These are phyloP conservation scores for Suhomyces bribrorum DNA, from an alignment of 1,139 yeast genomes.

Conservation along the genomic window DNA sequence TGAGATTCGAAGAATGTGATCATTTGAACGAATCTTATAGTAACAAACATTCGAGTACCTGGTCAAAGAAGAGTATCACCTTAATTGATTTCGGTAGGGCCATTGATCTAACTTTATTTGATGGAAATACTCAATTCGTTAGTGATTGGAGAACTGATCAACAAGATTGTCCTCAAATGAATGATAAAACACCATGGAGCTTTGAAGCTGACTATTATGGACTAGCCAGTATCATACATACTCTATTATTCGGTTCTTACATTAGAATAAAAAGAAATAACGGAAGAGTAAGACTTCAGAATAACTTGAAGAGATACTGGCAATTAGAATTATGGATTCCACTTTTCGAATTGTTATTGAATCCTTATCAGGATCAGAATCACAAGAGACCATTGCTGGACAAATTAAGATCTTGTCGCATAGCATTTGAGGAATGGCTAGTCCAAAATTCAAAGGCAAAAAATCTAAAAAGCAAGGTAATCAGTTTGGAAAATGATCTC, in stretches of 20 bases:
- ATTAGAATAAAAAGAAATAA: constrained; percentile 45
- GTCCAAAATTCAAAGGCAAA: constrained; percentile 23
- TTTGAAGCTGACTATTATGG: constrained; percentile 88
- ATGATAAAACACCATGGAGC: constrained; percentile 64
- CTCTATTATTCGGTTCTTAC: constrained; percentile 66
- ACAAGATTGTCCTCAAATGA: constrained; percentile 80
- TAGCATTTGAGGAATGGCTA: constrained; percentile 48
- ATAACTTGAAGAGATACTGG: constrained; percentile 74
- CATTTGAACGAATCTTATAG: constrained; percentile 29
- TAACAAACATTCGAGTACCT: constrained; percentile 39
- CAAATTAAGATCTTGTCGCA: constrained; percentile 38
- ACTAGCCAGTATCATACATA: constrained; percentile 72
- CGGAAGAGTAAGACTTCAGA: constrained; percentile 38
- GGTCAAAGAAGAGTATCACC: constrained; percentile 59
- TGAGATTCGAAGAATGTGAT: constrained; percentile 41
- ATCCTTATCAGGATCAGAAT: constrained; percentile 43
- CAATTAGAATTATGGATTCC: constrained; percentile 70
- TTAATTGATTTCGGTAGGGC: constrained; percentile 86
- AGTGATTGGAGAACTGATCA: constrained; percentile 65
- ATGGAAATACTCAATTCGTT: constrained; percentile 51
- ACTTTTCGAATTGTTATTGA: constrained; percentile 63
- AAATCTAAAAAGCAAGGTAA: constrained; percentile 21
- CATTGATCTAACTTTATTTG: constrained; percentile 64
- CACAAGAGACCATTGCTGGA: constrained; percentile 42
- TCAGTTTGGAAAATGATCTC: constrained; percentile 25